A percentile compares a stretch with the other conserved stretches of the same genome.
Conservation (phyloP, 345 rosid genomes). For the Hibiscus mutabilis region DNA sequence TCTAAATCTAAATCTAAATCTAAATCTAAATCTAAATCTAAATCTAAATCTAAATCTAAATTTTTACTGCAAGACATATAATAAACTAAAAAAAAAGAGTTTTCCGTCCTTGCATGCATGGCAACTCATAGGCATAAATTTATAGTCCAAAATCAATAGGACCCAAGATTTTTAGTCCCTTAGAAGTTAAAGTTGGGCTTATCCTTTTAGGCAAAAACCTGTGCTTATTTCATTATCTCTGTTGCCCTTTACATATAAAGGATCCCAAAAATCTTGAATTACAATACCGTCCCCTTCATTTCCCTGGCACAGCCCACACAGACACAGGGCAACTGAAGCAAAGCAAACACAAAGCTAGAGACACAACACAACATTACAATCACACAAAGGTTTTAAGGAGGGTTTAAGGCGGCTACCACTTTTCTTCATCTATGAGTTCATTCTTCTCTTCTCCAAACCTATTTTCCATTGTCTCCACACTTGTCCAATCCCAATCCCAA, state of each 20-base stretch:
- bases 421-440: background rate
- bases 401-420: constrained; percentile 43
- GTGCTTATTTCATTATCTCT: background rate
- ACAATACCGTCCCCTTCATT: background rate
- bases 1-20: no score
- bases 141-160: no score
- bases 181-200: background rate
- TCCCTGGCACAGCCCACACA: background rate
- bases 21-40: no score
- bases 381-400: constrained; percentile 37
- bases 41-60: no score
- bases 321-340: background rate
- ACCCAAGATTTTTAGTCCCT: no score
- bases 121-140: no score
- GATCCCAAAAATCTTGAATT: background rate
- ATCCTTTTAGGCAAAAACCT: background rate
- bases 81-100: no score
- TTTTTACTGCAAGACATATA: no score
- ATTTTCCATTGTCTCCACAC: background rate
- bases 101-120: no score
- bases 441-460: background rate
- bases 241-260: background rate
- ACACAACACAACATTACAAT: background rate
- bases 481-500: background rate
- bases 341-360: background rate